phyloP scores from a whole-genome alignment of 352 stramenopile genomes.

The Phytophthora ohioensis region DNA sequence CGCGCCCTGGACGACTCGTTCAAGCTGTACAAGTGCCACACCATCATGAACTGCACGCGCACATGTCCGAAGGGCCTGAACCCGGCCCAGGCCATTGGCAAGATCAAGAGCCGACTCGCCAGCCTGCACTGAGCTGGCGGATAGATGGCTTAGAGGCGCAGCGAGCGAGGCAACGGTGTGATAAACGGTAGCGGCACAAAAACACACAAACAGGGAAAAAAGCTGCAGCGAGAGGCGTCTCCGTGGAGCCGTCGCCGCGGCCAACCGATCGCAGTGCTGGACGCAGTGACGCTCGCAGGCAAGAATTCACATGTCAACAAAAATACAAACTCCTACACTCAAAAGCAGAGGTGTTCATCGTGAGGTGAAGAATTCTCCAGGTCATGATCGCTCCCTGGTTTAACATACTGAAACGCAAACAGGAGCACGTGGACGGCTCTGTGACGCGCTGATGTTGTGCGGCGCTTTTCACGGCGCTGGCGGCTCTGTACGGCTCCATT shows the following conservation, averaged over 20 bases:
- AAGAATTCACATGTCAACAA: conserved; percentile 27
- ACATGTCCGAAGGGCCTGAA: conserved; percentile 99
- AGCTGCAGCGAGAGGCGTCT: conserved; percentile 34
- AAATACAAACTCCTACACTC: conserved; percentile 37
- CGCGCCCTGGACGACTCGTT: conserved; percentile 98
- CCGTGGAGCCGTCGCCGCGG: conserved; percentile 10
- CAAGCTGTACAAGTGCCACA: conserved; percentile 99
- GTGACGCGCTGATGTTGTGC: conserved; percentile 40
- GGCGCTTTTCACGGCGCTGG: conserved; percentile 12
- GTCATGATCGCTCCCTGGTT: conserved; percentile 11
- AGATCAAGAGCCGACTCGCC: conserved; percentile 98
- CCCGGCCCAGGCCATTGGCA: conserved; percentile 97
- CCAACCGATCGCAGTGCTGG: conserved; percentile 42
- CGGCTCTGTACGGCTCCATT: conserved; percentile 13
- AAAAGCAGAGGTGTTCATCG: conserved; percentile 10
- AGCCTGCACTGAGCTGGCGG: conserved; percentile 66
- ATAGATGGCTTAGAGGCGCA: conserved; percentile 2
- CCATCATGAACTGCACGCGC: conserved; percentile 99
- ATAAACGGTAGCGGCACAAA: conserved; percentile 33
- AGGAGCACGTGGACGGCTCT: neutral
- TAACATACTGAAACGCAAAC: conserved; percentile 32
- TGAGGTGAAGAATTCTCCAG: conserved; percentile 2
- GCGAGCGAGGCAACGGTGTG: conserved; percentile 15
- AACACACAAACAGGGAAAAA: conserved; percentile 26
- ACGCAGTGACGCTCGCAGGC: conserved; percentile 1